A percentile compares a stretch with the other conserved stretches of the same genome.
Evolutionary conservation across 345 rosid species (phyloP).

Genomic region (Bruguiera sexangula): DNA sequence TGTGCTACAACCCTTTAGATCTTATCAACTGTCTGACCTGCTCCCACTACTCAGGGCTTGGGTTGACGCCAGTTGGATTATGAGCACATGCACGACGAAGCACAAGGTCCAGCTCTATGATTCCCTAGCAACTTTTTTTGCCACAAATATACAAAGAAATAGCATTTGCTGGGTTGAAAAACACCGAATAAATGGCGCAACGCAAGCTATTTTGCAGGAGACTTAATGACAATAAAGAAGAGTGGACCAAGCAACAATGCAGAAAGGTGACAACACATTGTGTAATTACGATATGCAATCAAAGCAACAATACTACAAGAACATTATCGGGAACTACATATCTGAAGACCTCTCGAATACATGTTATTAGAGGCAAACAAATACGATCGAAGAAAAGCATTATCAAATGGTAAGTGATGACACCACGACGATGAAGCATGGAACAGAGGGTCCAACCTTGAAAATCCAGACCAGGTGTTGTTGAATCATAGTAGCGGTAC

Average conservation of each 20-base stretch:
- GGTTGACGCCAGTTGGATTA: conserved; percentile 98
- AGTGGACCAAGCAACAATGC: background rate
- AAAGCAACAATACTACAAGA: background rate
- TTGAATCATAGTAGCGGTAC: conserved; percentile 74
- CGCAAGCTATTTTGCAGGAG: background rate
- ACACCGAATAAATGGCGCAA: too few relatives aligned
- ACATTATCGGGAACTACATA: background rate
- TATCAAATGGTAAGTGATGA: background rate
- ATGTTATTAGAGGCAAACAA: background rate
- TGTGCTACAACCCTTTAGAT: conserved; percentile 30
- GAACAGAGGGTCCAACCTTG: conserved; percentile 40
- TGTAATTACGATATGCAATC: background rate
- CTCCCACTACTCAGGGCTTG: conserved; percentile 27
- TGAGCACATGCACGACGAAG: conserved; percentile 98
- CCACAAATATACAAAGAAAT: background rate
- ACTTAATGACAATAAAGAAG: background rate
- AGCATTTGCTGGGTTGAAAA: background rate
- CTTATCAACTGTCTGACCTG: conserved; percentile 23
- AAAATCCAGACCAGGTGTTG: conserved; percentile 73
- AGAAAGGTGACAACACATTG: background rate
- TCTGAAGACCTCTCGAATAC: too few relatives aligned
- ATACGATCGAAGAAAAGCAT: background rate
- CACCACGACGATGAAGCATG: background rate
- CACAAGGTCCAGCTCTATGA: conserved; percentile 82
- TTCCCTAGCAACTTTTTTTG: conserved; percentile 67